These are phyloP conservation scores for Sporothrix globosa DNA, from an alignment of 2,329 filamentous ascomycete species.

Conservation along the genomic window DNA sequence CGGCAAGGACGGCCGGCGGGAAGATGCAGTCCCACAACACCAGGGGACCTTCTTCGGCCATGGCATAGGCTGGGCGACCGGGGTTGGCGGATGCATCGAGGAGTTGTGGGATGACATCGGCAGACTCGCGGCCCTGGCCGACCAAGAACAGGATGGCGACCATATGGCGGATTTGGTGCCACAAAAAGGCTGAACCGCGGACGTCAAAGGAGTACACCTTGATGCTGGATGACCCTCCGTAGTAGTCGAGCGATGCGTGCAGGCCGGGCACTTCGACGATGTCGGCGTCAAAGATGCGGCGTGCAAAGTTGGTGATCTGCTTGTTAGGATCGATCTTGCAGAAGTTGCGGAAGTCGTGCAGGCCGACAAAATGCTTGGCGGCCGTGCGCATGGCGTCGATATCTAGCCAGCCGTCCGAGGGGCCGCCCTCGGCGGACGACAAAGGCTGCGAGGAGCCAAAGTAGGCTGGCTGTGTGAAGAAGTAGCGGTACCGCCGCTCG, in stretches of 20 bases:
- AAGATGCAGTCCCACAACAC: slow-evolving; percentile 98
- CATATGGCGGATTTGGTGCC: slow-evolving; percentile 98
- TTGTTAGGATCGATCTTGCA: slow-evolving; percentile 92
- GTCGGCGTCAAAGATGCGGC: slow-evolving; percentile 77
- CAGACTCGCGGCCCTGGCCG: slow-evolving; percentile 81
- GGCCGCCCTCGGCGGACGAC: slow-evolving; percentile 47
- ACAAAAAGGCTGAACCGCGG: slow-evolving; percentile 88
- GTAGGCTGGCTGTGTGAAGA: slow-evolving; percentile 94
- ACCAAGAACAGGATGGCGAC: slow-evolving; percentile 90
- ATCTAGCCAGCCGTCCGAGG: slow-evolving; percentile 77
- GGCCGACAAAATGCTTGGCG: slow-evolving; percentile 76
- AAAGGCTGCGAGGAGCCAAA: slow-evolving; percentile 55
- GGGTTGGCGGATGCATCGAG: slow-evolving; percentile 74
- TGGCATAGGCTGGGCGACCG: slow-evolving; percentile 80
- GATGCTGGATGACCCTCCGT: slow-evolving; percentile 47
- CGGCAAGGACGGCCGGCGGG: slow-evolving; percentile 51
- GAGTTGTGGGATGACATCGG: slow-evolving; percentile 71
- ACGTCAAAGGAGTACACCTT: slow-evolving; percentile 88
- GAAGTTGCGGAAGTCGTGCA: slow-evolving; percentile 95
- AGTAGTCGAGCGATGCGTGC: slow-evolving; percentile 59
- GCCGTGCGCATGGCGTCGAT: slow-evolving; percentile 83
- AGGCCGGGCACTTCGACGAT: slow-evolving; percentile 70
- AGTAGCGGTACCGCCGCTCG: slow-evolving; percentile 91
- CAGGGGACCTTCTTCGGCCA: slow-evolving; percentile 86
- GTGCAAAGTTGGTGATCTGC: slow-evolving; percentile 80